Percentiles rank a stretch among this genome's conserved stretches.
Evolutionary conservation across 2,329 filamentous ascomycete genomes (phyloP).

Genomic region (Orbilia quercus): DNA sequence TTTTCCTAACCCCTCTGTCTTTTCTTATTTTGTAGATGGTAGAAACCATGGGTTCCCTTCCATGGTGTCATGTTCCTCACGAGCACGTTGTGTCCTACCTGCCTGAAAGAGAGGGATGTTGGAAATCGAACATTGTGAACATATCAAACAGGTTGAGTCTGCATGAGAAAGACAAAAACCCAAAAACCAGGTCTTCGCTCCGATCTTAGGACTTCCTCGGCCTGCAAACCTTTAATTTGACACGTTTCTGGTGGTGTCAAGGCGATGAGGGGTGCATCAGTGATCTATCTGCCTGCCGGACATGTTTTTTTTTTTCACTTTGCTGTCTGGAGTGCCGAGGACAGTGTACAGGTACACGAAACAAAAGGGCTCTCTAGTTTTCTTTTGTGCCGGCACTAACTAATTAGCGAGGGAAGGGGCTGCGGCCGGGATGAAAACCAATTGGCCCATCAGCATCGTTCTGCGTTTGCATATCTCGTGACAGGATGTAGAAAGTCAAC

Average conservation of each 20-base stretch:
- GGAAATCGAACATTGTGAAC: constrained; percentile 17
- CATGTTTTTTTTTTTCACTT: neutral
- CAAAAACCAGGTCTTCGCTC: constrained; percentile 41
- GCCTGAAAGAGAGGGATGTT: constrained; percentile 20
- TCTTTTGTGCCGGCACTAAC: constrained; percentile 19
- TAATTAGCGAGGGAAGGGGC: too few species aligned
- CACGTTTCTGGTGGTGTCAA: constrained; percentile 7
- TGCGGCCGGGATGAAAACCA: constrained; percentile 44
- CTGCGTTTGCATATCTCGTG: constrained; percentile 15
- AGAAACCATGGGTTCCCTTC: neutral
- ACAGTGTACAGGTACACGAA: constrained; percentile 40
- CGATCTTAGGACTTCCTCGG: constrained; percentile 43
- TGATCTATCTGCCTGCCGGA: constrained; percentile 32
- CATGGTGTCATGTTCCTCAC: constrained; percentile 8
- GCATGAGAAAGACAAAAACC: constrained; percentile 30
- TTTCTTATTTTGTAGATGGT: constrained; percentile 6
- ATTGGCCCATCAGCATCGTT: constrained; percentile 30
- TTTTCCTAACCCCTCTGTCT: constrained; percentile 9
- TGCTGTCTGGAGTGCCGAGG: neutral
- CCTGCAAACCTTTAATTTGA: constrained; percentile 27
- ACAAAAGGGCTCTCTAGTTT: too few species aligned
- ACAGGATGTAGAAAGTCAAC: neutral
- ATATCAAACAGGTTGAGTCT: constrained; percentile 19
- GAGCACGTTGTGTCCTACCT: constrained; percentile 21
- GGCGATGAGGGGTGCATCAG: constrained; percentile 15